A percentile compares a stretch with the other conserved stretches of the same genome.
Evolutionary conservation across 2,329 filamentous ascomycete species (phyloP).

Genomic region (Claviceps capensis): DNA sequence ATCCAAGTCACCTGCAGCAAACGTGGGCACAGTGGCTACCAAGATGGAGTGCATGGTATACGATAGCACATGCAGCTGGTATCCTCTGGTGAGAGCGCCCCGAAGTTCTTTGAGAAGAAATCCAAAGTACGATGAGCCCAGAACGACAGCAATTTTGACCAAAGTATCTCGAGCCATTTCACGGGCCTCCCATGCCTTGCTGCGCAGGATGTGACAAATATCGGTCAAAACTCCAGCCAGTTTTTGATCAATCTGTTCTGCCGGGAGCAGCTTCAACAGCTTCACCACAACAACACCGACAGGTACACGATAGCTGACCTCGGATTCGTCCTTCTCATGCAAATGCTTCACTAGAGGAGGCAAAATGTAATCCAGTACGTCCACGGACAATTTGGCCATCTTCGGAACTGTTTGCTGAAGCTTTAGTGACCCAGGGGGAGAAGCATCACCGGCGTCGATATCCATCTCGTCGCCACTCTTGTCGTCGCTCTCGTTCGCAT

Average conservation of each 20-base stretch:
- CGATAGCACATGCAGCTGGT: conserved; percentile 87
- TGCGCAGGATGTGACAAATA: conserved; percentile 83
- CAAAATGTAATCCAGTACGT: conserved; percentile 62
- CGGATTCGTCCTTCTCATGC: conserved; percentile 87
- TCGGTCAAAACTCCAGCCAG: conserved; percentile 80
- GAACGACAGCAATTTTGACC: conserved; percentile 64
- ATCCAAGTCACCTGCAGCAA: conserved; percentile 72
- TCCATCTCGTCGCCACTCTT: conserved; percentile 20
- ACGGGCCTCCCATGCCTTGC: conserved; percentile 73
- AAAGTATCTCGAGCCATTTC: conserved; percentile 86
- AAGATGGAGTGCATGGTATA: conserved; percentile 91
- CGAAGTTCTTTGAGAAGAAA: conserved; percentile 90
- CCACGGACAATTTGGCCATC: conserved; percentile 51
- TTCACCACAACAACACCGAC: conserved; percentile 83
- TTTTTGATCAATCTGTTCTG: conserved; percentile 55
- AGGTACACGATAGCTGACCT: conserved; percentile 83
- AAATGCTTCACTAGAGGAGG: conserved; percentile 73
- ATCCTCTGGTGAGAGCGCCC: conserved; percentile 69
- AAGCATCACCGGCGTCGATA: conserved; percentile 22
- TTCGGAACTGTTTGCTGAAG: conserved; percentile 55
- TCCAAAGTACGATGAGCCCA: conserved; percentile 72
- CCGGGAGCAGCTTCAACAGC: conserved; percentile 66
- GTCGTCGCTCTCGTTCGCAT: conserved; percentile 19
- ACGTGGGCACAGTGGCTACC: conserved; percentile 57
- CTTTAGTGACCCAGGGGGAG: conserved; percentile 16